A percentile compares a stretch with the other conserved stretches of the same genome.
These are phyloP conservation scores for Populus trichocarpa DNA, from an alignment of 441 rosid genomes.

Conservation along the genomic window DNA sequence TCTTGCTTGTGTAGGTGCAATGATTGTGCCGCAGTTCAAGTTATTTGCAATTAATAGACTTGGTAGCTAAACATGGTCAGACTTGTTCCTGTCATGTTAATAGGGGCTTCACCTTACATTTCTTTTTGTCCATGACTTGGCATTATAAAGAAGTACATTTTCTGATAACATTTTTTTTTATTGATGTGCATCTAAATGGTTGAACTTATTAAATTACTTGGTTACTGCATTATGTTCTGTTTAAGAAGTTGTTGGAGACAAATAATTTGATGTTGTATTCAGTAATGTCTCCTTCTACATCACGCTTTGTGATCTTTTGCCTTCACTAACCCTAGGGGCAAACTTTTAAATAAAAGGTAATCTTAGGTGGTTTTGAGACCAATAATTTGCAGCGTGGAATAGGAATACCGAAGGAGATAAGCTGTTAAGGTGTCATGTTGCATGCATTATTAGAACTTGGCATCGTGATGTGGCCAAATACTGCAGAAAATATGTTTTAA, in stretches of 20 bases:
- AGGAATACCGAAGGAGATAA: neutral
- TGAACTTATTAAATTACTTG: neutral
- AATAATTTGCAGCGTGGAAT: no score
- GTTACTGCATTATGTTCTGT: neutral
- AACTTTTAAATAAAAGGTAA: neutral
- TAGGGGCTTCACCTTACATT: neutral
- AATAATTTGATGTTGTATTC: neutral
- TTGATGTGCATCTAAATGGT: neutral
- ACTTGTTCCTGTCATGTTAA: constrained; percentile 1
- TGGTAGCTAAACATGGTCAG: neutral
- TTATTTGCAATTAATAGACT: neutral
- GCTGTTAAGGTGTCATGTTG: neutral
- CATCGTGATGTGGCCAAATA: neutral
- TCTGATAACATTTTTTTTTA: neutral
- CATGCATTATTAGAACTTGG: neutral
- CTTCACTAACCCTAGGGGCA: neutral
- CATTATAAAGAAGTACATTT: neutral
- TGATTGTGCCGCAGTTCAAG: neutral
- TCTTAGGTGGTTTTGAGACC: no score
- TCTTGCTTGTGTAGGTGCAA: neutral
- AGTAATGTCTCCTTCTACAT: neutral
- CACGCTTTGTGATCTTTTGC: neutral
- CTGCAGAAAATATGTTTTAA: no score
- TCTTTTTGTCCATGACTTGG: neutral
- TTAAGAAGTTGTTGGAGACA: neutral